Evolutionary conservation across 164 flowering plant species (phyloP), one percentile per base, ranked within the genome.

Genomic region (Brasenia schreberi): DNA sequence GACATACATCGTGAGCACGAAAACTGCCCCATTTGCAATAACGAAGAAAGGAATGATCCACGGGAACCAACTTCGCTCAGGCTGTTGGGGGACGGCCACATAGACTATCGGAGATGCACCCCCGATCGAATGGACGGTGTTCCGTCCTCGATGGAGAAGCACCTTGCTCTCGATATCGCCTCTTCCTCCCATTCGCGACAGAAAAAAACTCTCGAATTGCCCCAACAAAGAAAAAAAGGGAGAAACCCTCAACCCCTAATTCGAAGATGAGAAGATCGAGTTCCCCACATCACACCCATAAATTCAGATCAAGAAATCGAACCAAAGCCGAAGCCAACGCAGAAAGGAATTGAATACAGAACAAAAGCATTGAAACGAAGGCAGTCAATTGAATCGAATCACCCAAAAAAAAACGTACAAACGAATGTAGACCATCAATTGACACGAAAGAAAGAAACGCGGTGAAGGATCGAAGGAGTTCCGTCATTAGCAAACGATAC

Each of bases 21-120:
- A 91, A 23, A 73, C 84, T 6, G 77, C 74, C 33, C 84, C 56
- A 69, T 87, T 89, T 66, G 85, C 64, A 43, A 83, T 66, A 7
- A 86, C 86, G 66, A 89, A 81, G 45, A 84, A 59, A 6, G 92
- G 85, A 61, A 85, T 72, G 59, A 91, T 44, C 90, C 97, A 86
- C 1, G 90, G 49, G 49, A 45, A 14, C 71, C 71, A 68, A 5
- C 56, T 45, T 58, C 6, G 17, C n/a, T 58, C 23, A 62, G 63
- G 44, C 12, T 7, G 63, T 10, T 56, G 60, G 11, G 62, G 44
- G 17, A 19, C 43, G 19, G 12, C 53, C 53, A 45, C 53, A 5
- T 45, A 45, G 12, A 45, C 53, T 45, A 45, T 12, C 53, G 53
- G 53, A 45, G 53, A 12, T 6, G 7, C 53, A 12, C 11, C 53